These are phyloP conservation scores for Astrothelium subdiscretum DNA, from an alignment of 495 filamentous ascomycete species.

Conservation along the genomic window DNA sequence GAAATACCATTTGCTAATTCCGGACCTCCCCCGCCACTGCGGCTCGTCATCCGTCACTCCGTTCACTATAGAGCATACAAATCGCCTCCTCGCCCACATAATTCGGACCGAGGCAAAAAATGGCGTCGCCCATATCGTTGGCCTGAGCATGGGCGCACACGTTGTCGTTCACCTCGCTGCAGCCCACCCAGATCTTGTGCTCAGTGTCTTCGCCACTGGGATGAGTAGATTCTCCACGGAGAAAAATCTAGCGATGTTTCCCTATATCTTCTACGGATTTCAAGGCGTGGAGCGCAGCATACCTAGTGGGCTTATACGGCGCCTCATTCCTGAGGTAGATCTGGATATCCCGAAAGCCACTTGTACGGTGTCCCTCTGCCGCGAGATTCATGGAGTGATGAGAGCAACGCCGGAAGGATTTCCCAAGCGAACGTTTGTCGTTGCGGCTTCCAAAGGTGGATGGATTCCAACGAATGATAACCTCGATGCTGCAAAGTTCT, in stretches of 20 bases:
- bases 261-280: not conserved
- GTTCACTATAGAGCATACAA: slow-evolving; percentile 9
- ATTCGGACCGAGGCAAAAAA: slow-evolving; percentile 8
- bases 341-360: not conserved
- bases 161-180: slow-evolving; percentile 9
- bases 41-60: slow-evolving; percentile 2
- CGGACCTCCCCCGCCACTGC: slow-evolving; percentile 13
- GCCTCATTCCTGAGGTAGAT: slow-evolving; percentile 10
- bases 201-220: slow-evolving; percentile 7
- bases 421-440: slow-evolving; percentile 9
- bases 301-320: slow-evolving; percentile 6
- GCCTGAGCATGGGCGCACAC: slow-evolving; percentile 13
- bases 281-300: not conserved
- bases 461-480: slow-evolving; percentile 8
- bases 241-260: not conserved
- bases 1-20: slow-evolving; percentile 14
- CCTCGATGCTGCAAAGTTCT: slow-evolving; percentile 2
- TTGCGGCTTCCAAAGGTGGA: slow-evolving; percentile 11
- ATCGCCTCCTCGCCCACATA: slow-evolving; percentile 8
- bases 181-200: slow-evolving; percentile 4
- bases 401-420: slow-evolving; percentile 3
- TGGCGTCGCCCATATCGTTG: slow-evolving; percentile 14
- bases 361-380: slow-evolving; percentile 2
- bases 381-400: slow-evolving; percentile 3
- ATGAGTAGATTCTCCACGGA: not conserved